Percentiles rank a stretch among this genome's conserved stretches.
These are phyloP conservation scores for Lycium ferocissimum DNA, from an alignment of 257 asterid species.

Conservation along the genomic window DNA sequence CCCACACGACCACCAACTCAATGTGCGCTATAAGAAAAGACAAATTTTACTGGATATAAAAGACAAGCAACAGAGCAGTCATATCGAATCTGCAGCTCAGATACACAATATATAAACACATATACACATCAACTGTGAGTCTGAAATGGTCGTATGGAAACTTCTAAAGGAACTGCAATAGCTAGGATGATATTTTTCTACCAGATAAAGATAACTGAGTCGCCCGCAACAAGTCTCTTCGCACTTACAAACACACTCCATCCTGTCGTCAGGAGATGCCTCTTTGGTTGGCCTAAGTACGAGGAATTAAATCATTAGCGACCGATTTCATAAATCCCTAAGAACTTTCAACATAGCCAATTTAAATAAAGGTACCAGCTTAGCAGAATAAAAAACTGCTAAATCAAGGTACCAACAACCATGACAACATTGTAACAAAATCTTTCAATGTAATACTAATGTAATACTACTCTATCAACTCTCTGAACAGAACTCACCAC, in stretches of 20 bases:
- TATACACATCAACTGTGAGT: background rate
- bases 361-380: background rate
- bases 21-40: constrained; percentile 17
- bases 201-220: constrained; percentile 97
- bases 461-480: background rate
- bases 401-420: background rate
- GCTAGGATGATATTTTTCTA: constrained; percentile 40
- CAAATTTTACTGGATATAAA: background rate
- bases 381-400: background rate
- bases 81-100: background rate
- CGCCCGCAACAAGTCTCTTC: constrained; percentile 93
- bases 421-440: background rate
- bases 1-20: background rate
- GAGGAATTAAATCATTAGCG: constrained; percentile 27
- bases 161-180: background rate
- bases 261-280: constrained; percentile 97
- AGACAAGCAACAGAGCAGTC: constrained; percentile 14
- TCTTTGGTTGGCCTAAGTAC: constrained; percentile 92
- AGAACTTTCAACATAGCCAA: background rate
- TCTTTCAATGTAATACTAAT: background rate
- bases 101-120: background rate
- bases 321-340: constrained; percentile 5
- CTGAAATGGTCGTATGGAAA: background rate
- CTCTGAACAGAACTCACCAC: constrained; percentile 59
- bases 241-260: constrained; percentile 99